A percentile compares a stretch with the other conserved stretches of the same genome.
These are phyloP conservation scores for Punica granatum DNA, from an alignment of 345 rosid genomes.

Conservation along the genomic window DNA sequence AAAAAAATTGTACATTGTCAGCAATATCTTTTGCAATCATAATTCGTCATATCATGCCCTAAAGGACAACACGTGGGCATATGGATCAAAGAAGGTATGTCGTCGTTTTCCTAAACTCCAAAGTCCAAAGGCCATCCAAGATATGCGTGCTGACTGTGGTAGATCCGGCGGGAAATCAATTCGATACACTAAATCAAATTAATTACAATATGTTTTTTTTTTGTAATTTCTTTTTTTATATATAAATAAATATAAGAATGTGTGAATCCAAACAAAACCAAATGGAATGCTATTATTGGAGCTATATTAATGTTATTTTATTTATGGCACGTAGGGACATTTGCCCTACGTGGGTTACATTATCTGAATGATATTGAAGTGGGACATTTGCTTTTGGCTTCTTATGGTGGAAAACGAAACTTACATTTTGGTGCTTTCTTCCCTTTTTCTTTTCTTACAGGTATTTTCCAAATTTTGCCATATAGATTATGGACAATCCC, in stretches of 20 bases:
- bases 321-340: slow-evolving; percentile 2
- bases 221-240: background rate
- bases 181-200: background rate
- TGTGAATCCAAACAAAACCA: background rate
- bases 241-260: background rate
- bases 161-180: background rate
- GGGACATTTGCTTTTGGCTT: background rate
- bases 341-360: background rate
- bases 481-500: background rate
- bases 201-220: too few relatives aligned
- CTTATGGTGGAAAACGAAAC: background rate
- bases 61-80: background rate
- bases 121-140: background rate
- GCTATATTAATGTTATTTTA: background rate
- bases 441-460: background rate
- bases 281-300: background rate
- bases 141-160: background rate
- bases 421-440: background rate
- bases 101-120: background rate
- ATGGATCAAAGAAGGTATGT: background rate
- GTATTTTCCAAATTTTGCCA: background rate
- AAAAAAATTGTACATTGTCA: too few relatives aligned
- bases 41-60: too few relatives aligned
- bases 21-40: too few relatives aligned
- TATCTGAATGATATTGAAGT: background rate